Evolutionary conservation across 805 yeast genomes (phyloP), one percentile per base, ranked within the genome.

Genomic region (Zygoascus biomembranicola): DNA sequence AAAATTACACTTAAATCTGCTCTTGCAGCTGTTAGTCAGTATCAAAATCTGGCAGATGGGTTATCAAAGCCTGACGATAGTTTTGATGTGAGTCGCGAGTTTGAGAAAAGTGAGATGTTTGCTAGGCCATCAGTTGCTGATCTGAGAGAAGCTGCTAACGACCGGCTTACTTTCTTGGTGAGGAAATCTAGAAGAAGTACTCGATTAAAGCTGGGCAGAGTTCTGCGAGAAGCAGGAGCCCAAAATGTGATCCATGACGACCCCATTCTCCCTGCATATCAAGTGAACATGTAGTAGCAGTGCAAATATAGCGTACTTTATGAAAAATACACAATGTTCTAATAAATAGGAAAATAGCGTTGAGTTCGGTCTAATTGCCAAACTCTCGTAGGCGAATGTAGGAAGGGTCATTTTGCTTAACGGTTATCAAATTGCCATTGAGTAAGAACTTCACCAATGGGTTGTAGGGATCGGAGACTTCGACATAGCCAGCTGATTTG

Each of bases 351-450:
- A n/a, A n/a, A n/a, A n/a, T 6, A 42, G 4, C 19, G 5, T 10
- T 5, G 4, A 14, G 44, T n/a, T 5, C 8, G 5, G 18, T 5
- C 5, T 18, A 42, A 18, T 18, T 32, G 5, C 62, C 62, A 26
- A 55, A 59, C 32, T 55, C 57, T 16, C 62, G 46, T 19, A 59
- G 56, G 35, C 51, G 47, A n/a, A 59, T 53, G 18, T 28, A 43
- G 8, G 50, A 26, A n/a, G 55, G 45, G 35, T 55, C 55, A 8
- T 19, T 44, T 5, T 49, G 52, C 18, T 47, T 46, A 14, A 47
- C 43, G 1, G 56, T 57, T 10, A 57, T 48, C n/a, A 57, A 45
- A 18, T 55, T 58, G 8, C 59, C 58, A 5, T 46, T 37, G 16
- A 57, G 42, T 16, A 59, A 32, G 41, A 59, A 55, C 35, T 55